Evolutionary conservation across 2,329 filamentous ascomycete species (phyloP).

Genomic region (Aurifilum marmelostoma): DNA sequence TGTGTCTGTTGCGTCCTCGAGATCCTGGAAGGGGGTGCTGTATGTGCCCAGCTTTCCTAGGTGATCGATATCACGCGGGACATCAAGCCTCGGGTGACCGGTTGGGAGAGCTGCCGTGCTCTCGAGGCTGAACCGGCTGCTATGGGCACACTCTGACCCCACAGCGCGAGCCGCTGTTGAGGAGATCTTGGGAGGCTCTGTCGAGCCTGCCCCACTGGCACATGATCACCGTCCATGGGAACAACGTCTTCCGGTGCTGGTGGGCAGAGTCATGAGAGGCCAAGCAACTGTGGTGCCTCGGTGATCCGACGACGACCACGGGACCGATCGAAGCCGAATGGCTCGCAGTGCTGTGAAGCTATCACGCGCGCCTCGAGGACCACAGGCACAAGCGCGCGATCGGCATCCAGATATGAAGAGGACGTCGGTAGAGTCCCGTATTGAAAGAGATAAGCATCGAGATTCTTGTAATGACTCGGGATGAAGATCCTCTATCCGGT

Average conservation of each 20-base stretch:
- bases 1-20: not conserved
- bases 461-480: not conserved
- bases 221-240: not conserved
- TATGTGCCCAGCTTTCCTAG: not conserved
- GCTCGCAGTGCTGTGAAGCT: not conserved
- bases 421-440: not conserved
- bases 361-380: not conserved
- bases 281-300: not conserved
- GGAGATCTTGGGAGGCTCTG: not conserved
- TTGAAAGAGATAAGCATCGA: not conserved
- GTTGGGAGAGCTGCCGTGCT: not conserved
- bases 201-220: not conserved
- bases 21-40: not conserved
- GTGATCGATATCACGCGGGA: not conserved
- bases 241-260: not conserved
- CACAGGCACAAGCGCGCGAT: not conserved
- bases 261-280: not conserved
- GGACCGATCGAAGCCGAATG: not conserved
- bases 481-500: not conserved
- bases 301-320: not conserved
- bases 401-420: not conserved
- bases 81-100: not conserved
- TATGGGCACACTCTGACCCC: not conserved
- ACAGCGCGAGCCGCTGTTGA: not conserved
- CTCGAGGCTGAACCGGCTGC: not conserved